Percentiles rank a stretch among this genome's conserved stretches.
These are phyloP conservation scores for Epichloe hybrida DNA, from an alignment of 2,329 filamentous ascomycete genomes.

Conservation along the genomic window DNA sequence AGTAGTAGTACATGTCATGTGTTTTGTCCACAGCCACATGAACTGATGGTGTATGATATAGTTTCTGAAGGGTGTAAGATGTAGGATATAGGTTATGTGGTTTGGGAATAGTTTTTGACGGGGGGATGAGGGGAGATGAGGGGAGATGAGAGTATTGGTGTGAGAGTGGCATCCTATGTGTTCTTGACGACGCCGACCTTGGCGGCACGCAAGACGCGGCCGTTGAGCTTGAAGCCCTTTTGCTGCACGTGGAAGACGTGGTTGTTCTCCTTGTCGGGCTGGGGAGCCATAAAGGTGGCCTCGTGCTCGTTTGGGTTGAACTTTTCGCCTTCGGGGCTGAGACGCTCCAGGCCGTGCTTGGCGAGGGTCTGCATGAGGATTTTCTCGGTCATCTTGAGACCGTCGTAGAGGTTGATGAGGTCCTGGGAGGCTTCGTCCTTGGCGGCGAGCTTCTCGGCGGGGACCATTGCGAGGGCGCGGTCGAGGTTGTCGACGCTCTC, in stretches of 20 bases:
- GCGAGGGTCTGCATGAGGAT: conserved; percentile 79
- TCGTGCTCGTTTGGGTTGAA: conserved; percentile 97
- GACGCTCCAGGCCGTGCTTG: conserved; percentile 87
- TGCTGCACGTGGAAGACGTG: conserved; percentile 85
- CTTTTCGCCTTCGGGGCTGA: conserved; percentile 70
- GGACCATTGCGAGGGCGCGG: conserved; percentile 71
- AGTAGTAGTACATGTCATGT: conserved; percentile 10
- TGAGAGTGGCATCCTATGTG: conserved; percentile 21
- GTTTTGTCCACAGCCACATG: conserved; percentile 2
- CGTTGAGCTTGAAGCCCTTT: conserved; percentile 92
- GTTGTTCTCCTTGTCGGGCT: conserved; percentile 78
- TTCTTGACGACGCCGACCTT: conserved; percentile 97
- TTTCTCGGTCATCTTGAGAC: conserved; percentile 86
- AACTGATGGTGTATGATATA: conserved; percentile 2
- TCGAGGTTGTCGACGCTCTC: conserved; percentile 97
- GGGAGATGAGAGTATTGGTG: background rate
- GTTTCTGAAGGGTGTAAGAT: background rate
- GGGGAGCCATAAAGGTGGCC: conserved; percentile 85
- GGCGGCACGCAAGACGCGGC: conserved; percentile 74
- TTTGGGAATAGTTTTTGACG: background rate
- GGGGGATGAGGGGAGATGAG: background rate
- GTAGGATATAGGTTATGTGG: background rate
- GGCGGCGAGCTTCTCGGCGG: conserved; percentile 54
- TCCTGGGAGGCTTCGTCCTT: conserved; percentile 50
- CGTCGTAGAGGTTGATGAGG: conserved; percentile 67